These are phyloP conservation scores for Lecanicillium sp. DNA, from an alignment of 2,329 filamentous ascomycete genomes.

Conservation along the genomic window DNA sequence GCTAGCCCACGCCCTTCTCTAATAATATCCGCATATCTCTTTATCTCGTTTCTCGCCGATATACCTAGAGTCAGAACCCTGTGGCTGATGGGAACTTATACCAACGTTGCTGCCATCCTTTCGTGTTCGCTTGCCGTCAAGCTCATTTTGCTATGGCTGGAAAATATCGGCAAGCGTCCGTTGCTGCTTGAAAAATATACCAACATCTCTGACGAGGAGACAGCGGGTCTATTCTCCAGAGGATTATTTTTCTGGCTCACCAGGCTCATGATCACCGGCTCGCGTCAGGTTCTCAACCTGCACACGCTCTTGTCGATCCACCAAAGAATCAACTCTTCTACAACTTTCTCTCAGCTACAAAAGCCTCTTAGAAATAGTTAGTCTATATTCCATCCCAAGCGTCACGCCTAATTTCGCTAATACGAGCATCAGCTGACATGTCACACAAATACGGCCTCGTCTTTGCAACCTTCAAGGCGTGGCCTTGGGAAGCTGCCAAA, in stretches of 20 bases:
- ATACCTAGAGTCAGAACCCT: constrained; percentile 1
- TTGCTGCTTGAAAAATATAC: constrained; percentile 1
- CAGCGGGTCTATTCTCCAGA: constrained; percentile 3
- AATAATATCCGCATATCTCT: constrained; percentile 1
- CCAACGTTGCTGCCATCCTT: constrained; percentile 3
- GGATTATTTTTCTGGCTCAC: constrained; percentile 6
- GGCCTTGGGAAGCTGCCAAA: constrained; percentile 2
- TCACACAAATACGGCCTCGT: constrained; percentile 2
- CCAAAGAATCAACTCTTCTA: constrained; percentile 7
- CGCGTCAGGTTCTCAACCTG: constrained; percentile 3
- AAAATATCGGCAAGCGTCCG: neutral
- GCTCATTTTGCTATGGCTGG: neutral
- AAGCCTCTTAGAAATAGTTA: constrained; percentile 4
- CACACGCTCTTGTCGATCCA: constrained; percentile 6
- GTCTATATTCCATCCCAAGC: constrained; percentile 4
- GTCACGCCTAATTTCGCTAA: constrained; percentile 4
- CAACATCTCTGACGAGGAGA: constrained; percentile 3
- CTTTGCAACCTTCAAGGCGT: constrained; percentile 5
- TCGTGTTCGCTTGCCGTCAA: constrained; percentile 3
- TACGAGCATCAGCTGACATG: neutral
- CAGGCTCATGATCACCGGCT: constrained; percentile 4
- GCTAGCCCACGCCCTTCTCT: constrained; percentile 5
- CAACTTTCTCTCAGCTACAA: constrained; percentile 5
- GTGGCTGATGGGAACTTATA: constrained; percentile 3
- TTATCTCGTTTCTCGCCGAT: constrained; percentile 3